Conservation (phyloP, 306 rosid species). For the Glycine soja region DNA sequence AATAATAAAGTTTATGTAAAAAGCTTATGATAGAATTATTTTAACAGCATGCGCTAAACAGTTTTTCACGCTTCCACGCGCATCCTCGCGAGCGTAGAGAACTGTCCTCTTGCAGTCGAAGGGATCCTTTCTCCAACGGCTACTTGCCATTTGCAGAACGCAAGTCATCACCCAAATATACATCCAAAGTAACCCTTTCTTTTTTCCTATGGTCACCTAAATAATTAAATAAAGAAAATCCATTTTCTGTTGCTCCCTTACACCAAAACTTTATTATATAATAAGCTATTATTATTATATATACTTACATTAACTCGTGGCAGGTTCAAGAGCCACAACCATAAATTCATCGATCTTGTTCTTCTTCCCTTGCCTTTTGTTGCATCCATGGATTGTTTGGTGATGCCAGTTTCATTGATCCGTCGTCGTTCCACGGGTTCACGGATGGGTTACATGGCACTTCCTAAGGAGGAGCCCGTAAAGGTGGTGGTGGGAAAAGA, state of each 20-base stretch:
- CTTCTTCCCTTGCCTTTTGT: too few relatives aligned
- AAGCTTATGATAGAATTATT: too few relatives aligned
- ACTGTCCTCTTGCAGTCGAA: constrained; percentile 21
- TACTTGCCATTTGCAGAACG: constrained; percentile 35
- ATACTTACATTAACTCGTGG: not conserved
- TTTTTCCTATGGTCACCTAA: constrained; percentile 32
- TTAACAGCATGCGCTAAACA: too few relatives aligned
- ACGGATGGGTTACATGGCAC: constrained; percentile 50
- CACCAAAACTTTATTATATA: not conserved
- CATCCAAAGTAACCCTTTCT: too few relatives aligned
- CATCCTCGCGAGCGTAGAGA: not conserved
- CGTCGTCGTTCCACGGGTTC: constrained; percentile 54
- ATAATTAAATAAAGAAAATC: not conserved
- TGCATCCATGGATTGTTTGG: constrained; percentile 70
- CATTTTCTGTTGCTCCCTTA: not conserved
- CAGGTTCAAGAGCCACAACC: not conserved
- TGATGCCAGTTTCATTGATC: constrained; percentile 66
- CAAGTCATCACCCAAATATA: not conserved
- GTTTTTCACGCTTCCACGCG: too few relatives aligned
- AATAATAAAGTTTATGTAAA: too few relatives aligned
- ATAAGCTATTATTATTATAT: not conserved
- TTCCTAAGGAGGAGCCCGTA: constrained; percentile 56
- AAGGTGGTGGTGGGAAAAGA: constrained; percentile 88
- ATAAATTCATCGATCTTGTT: too few relatives aligned
- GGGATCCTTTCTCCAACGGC: constrained; percentile 50